Conservation (phyloP, 176 grass and related monocot species). For the Eleusine coracana region DNA sequence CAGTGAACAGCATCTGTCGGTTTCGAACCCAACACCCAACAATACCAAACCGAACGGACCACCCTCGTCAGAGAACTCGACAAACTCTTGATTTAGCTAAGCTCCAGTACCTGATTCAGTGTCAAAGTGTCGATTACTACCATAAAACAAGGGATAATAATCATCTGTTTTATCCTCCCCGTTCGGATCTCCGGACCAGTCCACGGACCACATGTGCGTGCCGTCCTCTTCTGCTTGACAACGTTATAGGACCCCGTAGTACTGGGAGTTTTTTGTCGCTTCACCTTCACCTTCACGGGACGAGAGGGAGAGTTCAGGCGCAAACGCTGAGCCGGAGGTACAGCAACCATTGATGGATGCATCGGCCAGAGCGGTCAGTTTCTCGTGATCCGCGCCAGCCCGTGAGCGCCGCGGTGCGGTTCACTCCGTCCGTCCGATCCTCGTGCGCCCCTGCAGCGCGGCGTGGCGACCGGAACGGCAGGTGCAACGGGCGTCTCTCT, state of each 20-base stretch:
- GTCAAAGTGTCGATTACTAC: not conserved
- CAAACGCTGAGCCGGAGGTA: not conserved
- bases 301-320: no score
- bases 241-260: not conserved
- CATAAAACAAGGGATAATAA: not conserved
- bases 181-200: not conserved
- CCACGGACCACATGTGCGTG: not conserved
- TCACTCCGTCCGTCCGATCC: not conserved
- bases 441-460: not conserved
- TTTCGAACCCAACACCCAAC: not conserved
- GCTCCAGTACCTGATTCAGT: not conserved
- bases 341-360: not conserved
- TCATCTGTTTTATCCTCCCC: not conserved
- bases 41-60: not conserved
- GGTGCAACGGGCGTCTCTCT: conserved; percentile 16
- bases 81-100: not conserved
- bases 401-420: not conserved
- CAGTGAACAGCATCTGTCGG: not conserved
- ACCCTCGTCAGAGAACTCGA: not conserved
- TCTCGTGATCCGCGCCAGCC: conserved; percentile 13
- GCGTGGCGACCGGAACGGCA: not conserved
- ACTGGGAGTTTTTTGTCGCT: not conserved
- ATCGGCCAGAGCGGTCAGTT: not conserved
- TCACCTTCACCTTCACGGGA: no score
- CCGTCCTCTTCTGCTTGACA: not conserved